These are phyloP conservation scores for Persicaria tinctoria DNA, from an alignment of 148 eudicot species.

Conservation along the genomic window DNA sequence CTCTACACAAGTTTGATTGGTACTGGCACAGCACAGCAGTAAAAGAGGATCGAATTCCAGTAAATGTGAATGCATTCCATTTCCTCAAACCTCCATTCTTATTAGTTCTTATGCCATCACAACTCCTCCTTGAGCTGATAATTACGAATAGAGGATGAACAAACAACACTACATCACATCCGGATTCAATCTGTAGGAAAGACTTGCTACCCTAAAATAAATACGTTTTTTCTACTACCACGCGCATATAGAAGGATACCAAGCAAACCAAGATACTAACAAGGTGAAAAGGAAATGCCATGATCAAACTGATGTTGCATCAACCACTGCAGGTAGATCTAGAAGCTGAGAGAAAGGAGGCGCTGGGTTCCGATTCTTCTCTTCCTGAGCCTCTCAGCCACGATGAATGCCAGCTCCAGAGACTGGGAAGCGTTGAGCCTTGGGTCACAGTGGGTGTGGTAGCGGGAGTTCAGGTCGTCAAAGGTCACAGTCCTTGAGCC, in stretches of 20 bases:
- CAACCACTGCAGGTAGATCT: background rate
- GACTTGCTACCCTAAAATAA: background rate
- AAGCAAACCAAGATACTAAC: background rate
- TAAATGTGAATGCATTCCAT: background rate
- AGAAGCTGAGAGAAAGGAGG: background rate
- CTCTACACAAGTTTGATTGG: background rate
- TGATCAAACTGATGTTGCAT: too few relatives aligned
- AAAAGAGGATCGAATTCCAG: background rate
- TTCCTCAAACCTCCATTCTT: background rate
- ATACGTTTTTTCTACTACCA: background rate
- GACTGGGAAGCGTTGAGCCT: slow-evolving; percentile 20
- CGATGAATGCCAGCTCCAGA: slow-evolving; percentile 17
- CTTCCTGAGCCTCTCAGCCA: slow-evolving; percentile 16
- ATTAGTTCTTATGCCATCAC: background rate
- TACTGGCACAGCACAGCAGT: background rate
- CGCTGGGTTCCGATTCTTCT: slow-evolving; percentile 13
- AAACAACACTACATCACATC: background rate
- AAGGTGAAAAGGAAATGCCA: background rate
- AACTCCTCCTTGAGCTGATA: background rate
- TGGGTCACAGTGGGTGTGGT: slow-evolving; percentile 29
- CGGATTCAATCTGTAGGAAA: background rate
- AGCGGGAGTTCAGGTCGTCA: slow-evolving; percentile 42
- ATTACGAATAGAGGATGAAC: background rate
- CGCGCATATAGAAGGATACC: background rate
- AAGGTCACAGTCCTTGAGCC: slow-evolving; percentile 38